Evolutionary conservation across 805 yeast species (phyloP).

Genomic region (Jamesozyma hellenica): DNA sequence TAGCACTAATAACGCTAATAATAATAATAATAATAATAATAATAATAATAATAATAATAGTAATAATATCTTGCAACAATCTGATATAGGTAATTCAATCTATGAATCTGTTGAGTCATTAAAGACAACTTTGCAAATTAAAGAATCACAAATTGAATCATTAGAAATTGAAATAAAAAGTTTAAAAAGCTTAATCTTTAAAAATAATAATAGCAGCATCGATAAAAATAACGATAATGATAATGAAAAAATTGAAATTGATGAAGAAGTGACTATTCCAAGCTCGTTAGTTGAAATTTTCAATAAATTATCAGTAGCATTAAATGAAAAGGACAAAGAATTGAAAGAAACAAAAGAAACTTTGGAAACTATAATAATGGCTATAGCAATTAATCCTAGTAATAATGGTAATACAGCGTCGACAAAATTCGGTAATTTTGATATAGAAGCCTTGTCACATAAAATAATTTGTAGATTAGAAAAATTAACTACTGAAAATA

Average conservation of each 20-base stretch:
- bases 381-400: slow-evolving; percentile 42
- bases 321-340: slow-evolving; percentile 41
- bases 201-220: background rate
- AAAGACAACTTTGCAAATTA: slow-evolving; percentile 43
- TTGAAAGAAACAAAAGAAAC: slow-evolving; percentile 51
- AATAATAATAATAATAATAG: background rate
- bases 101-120: slow-evolving; percentile 29
- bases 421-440: slow-evolving; percentile 52
- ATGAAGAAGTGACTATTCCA: slow-evolving; percentile 28
- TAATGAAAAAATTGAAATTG: background rate
- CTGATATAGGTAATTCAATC: background rate
- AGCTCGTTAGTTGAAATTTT: slow-evolving; percentile 38
- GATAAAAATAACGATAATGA: slow-evolving; percentile 28
- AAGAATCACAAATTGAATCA: slow-evolving; percentile 41
- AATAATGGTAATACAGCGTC: slow-evolving; percentile 35
- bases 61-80: background rate
- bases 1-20: background rate
- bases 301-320: slow-evolving; percentile 37
- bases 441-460: slow-evolving; percentile 67
- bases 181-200: slow-evolving; percentile 18
- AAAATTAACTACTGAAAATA: slow-evolving; percentile 57
- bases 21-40: background rate
- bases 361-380: slow-evolving; percentile 53
- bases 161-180: slow-evolving; percentile 37
- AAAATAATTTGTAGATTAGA: slow-evolving; percentile 55